A percentile compares a stretch with the other conserved stretches of the same genome.
Conservation (phyloP, 371 early-diverging fungal species). For the Sporodiniella umbellata region DNA sequence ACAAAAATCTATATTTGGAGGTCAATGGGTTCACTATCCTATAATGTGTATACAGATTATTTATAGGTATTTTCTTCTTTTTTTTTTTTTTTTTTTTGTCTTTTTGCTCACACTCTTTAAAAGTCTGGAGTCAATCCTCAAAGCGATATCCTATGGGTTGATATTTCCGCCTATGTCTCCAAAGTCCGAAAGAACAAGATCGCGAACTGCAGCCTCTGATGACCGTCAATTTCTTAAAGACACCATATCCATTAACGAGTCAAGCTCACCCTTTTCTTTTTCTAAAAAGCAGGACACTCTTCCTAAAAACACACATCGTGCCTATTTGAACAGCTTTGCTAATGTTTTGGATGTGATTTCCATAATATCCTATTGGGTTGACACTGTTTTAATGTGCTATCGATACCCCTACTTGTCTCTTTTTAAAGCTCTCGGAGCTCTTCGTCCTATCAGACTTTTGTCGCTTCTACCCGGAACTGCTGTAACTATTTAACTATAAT, state of each 20-base stretch:
- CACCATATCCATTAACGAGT: not conserved
- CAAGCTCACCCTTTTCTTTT: not conserved
- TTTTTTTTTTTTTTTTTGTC: not conserved
- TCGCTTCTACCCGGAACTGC: constrained; percentile 53
- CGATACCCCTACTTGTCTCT: constrained; percentile 43
- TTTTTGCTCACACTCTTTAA: not conserved
- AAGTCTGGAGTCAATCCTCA: constrained; percentile 28
- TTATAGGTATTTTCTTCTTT: constrained; percentile 37
- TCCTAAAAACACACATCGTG: constrained; percentile 23
- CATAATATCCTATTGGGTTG: constrained; percentile 51
- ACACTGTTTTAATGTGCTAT: constrained; percentile 45
- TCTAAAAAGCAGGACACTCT: not conserved
- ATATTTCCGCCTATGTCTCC: constrained; percentile 22
- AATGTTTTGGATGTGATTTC: constrained; percentile 48
- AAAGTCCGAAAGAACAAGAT: too few relatives aligned
- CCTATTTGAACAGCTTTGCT: constrained; percentile 41
- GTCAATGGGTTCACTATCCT: constrained; percentile 50
- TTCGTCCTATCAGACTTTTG: constrained; percentile 50
- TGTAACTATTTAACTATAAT: constrained; percentile 25
- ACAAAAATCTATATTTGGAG: constrained; percentile 46
- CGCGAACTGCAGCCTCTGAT: not conserved
- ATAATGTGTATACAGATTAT: constrained; percentile 46
- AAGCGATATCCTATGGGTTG: constrained; percentile 50
- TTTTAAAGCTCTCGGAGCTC: constrained; percentile 50
- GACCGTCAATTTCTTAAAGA: not conserved